Base-by-base conservation (phyloP, 768 basidiomycete genomes). In the Gloeostereum incarnatum region DNA sequence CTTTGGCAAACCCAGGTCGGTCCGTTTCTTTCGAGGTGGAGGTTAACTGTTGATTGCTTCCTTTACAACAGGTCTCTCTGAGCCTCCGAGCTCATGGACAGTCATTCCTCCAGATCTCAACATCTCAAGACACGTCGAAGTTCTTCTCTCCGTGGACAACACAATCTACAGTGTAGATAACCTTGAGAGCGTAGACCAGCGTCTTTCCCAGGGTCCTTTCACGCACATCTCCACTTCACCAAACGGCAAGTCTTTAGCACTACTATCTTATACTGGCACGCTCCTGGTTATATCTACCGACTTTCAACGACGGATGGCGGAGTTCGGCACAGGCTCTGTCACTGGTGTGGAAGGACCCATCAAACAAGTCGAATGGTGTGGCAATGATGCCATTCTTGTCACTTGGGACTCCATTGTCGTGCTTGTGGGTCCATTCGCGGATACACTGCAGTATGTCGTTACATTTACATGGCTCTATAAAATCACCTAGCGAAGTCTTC, bases 221-320 rank as follows among this genome's bases (percentile, higher is more conserved):
- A 73, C 72, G 0, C 83, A 84, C 48, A 71, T 98, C 36, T 73
- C 84, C 0, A 84, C 89, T 3, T 97, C 94, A 1, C 94, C 96
- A 1, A 93, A 92, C 49, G 94, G 94, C 25, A 91, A 93, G 49
- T 81, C 90, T 32, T 68, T 98, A 11, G 91, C 91, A 0, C 63
- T 98, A 2, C 61, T 94, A 25, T 90, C 85, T 1, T 75, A 68
- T 39, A 63, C 68, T 8, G 81, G 81, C 5, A 62, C 73, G 4
- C 73, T 97, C 20, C 90, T 87, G 84, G 93, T 97, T 24, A 88
- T 97, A n/a, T 94, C 93, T 9, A 74, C 81, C 9, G 90, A 97
- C 57, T 97, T 98, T 53, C 81, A 87, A 45, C 73, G 88, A 29
- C 86, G 73, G 49, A 70, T 94, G 48, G 86, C 89, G 3, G 93